Percentiles rank a stretch among this genome's conserved stretches.
Evolutionary conservation across 768 basidiomycete species (phyloP).

Genomic region (Russula brevipes): DNA sequence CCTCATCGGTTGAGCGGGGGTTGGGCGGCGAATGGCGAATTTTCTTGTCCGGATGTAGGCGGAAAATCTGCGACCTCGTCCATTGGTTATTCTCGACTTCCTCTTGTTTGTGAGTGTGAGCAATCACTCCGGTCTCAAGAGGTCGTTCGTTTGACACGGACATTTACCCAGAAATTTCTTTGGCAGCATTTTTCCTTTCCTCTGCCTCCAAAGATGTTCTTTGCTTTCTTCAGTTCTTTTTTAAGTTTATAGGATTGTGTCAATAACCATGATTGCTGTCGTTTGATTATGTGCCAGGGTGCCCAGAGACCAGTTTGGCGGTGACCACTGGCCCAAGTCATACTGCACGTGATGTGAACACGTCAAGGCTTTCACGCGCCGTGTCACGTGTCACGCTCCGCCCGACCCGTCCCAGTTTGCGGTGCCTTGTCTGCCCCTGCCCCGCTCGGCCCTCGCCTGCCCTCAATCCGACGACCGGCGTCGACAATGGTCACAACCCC

Average conservation of each 20-base stretch:
- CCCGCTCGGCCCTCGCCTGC: not conserved
- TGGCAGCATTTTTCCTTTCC: not conserved
- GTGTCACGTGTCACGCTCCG: not conserved
- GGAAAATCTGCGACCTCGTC: not conserved
- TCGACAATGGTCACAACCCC: slow-evolving; percentile 17
- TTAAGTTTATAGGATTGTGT: not conserved
- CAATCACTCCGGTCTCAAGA: not conserved
- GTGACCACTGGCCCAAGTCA: not conserved
- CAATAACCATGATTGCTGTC: not conserved
- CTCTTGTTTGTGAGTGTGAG: not conserved
- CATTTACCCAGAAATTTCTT: not conserved
- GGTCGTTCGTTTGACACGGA: not conserved
- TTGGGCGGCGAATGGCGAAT: not conserved
- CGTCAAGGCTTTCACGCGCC: slow-evolving; percentile 23
- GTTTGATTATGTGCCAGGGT: too few species aligned
- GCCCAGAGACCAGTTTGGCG: too few species aligned
- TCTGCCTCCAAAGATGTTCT: not conserved
- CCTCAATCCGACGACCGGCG: not conserved
- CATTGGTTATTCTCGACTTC: slow-evolving; percentile 1
- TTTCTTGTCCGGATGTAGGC: not conserved
- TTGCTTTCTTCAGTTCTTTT: not conserved
- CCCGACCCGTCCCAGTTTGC: not conserved
- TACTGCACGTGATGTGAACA: slow-evolving; percentile 24
- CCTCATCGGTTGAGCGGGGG: not conserved
- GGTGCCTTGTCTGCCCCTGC: not conserved